phyloP scores from a whole-genome alignment of 352 stramenopile species.

The Globisporangium splendens region DNA sequence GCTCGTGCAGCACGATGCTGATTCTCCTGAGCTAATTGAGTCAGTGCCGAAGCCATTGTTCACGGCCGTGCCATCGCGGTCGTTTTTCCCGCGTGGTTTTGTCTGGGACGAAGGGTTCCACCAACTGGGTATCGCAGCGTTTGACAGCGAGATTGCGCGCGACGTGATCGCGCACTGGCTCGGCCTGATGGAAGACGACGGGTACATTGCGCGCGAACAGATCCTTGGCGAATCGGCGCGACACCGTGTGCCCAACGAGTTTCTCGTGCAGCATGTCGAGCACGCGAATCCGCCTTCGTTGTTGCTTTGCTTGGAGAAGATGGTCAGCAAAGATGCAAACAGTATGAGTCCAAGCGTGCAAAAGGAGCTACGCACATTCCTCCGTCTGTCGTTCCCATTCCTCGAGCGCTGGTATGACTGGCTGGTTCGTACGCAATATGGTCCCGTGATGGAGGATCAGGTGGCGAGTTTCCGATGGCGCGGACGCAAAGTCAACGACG shows the following conservation, averaged over 20 bases:
- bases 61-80: conserved; percentile 88
- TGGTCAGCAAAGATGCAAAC: conserved; percentile 31
- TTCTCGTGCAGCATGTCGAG: conserved; percentile 87
- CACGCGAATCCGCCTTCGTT: conserved; percentile 92
- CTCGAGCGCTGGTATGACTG: conserved; percentile 75
- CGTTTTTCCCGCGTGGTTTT: conserved; percentile 93
- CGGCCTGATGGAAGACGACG: conserved; percentile 75
- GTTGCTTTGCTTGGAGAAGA: conserved; percentile 80
- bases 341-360: conserved; percentile 5
- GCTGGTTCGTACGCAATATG: conserved; percentile 63
- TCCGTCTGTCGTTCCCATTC: conserved; percentile 63
- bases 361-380: conserved; percentile 27
- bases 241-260: conserved; percentile 81
- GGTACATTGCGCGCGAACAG: conserved; percentile 93
- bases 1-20: conserved; percentile 57
- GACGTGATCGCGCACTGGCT: conserved; percentile 90
- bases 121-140: conserved; percentile 79
- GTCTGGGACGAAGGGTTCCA: conserved; percentile 96
- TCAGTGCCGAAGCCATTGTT: conserved; percentile 61
- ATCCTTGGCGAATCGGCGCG: conserved; percentile 73
- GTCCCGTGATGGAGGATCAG: conserved; percentile 26
- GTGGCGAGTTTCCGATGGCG: conserved; percentile 72
- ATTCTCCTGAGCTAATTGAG: conserved; percentile 31
- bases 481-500: conserved; percentile 59
- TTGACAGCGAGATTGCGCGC: conserved; percentile 64